Conservation (phyloP, 2,329 filamentous ascomycete genomes). For the Mariannaea sp. region DNA sequence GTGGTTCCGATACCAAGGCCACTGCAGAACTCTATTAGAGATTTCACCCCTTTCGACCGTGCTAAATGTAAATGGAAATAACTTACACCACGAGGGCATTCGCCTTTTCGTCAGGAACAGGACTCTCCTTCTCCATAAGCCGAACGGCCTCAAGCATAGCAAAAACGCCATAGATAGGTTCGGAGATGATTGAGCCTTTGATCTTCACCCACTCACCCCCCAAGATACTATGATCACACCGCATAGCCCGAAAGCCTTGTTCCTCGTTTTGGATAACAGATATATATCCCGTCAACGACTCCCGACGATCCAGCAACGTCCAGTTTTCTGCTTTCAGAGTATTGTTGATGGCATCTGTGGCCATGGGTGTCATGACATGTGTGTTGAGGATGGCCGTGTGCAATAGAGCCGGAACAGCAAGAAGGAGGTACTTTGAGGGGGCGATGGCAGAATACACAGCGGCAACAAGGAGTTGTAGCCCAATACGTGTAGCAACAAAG, state of each 20-base stretch:
- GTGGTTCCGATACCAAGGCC: constrained; percentile 93
- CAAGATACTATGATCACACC: constrained; percentile 92
- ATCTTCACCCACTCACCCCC: constrained; percentile 84
- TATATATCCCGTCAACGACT: constrained; percentile 90
- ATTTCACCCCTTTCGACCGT: background rate
- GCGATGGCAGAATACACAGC: constrained; percentile 67
- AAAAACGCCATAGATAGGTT: constrained; percentile 96
- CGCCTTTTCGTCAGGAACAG: constrained; percentile 65
- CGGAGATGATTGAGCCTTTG: constrained; percentile 62
- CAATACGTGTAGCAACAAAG: constrained; percentile 70
- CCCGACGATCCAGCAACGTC: constrained; percentile 77
- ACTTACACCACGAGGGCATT: constrained; percentile 84
- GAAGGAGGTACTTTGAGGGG: constrained; percentile 69
- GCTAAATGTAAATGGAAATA: background rate
- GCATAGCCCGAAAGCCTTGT: constrained; percentile 76
- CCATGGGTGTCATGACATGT: constrained; percentile 68
- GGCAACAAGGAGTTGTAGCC: constrained; percentile 71
- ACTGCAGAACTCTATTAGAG: constrained; percentile 47
- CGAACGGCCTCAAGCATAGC: constrained; percentile 92
- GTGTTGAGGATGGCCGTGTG: constrained; percentile 75
- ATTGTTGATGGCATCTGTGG: constrained; percentile 66
- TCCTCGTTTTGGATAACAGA: constrained; percentile 81
- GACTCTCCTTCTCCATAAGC: constrained; percentile 67
- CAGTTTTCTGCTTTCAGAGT: constrained; percentile 70
- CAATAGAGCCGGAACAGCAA: constrained; percentile 72